Conservation (phyloP, 768 basidiomycete genomes). For the Dictyophora rubrovolvata region DNA sequence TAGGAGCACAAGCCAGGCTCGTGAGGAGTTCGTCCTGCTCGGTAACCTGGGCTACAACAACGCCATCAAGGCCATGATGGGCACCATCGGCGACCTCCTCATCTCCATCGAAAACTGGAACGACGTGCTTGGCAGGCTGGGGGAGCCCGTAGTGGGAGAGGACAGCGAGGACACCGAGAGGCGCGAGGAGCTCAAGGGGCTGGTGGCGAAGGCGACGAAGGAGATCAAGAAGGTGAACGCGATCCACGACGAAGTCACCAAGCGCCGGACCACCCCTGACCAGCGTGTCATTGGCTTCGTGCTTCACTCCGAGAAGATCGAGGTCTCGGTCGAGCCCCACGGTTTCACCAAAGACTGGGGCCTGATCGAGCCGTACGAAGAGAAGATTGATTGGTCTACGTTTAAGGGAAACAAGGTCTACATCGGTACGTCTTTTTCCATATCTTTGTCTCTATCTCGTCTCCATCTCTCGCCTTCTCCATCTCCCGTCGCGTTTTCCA, state of each 20-base stretch:
- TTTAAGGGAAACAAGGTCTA: slow-evolving; percentile 25
- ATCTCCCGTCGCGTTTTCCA: too few relatives aligned
- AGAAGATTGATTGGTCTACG: slow-evolving; percentile 24
- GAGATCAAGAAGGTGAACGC: slow-evolving; percentile 16
- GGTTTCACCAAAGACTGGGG: slow-evolving; percentile 27
- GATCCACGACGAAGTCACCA: slow-evolving; percentile 16
- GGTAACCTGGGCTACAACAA: slow-evolving; percentile 17
- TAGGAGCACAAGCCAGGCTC: slow-evolving; percentile 16
- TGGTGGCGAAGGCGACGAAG: slow-evolving; percentile 16
- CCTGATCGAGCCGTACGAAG: slow-evolving; percentile 21
- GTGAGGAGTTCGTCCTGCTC: slow-evolving; percentile 25
- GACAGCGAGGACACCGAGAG: slow-evolving; percentile 7
- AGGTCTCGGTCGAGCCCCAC: slow-evolving; percentile 16
- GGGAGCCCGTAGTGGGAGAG: slow-evolving; percentile 14
- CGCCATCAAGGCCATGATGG: slow-evolving; percentile 21
- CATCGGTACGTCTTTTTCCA: background rate
- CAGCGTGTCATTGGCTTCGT: slow-evolving; percentile 27
- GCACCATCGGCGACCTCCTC: slow-evolving; percentile 13
- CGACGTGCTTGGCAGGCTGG: slow-evolving; percentile 14
- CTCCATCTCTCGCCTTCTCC: too few relatives aligned
- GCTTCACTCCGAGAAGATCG: slow-evolving; percentile 22
- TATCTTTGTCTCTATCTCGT: too few relatives aligned
- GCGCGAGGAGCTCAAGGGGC: slow-evolving; percentile 16
- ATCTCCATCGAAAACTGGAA: slow-evolving; percentile 18
- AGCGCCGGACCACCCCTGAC: slow-evolving; percentile 13